These are phyloP conservation scores for Lithocarpus polystachyus DNA, from an alignment of 306 rosid genomes.

Conservation along the genomic window DNA sequence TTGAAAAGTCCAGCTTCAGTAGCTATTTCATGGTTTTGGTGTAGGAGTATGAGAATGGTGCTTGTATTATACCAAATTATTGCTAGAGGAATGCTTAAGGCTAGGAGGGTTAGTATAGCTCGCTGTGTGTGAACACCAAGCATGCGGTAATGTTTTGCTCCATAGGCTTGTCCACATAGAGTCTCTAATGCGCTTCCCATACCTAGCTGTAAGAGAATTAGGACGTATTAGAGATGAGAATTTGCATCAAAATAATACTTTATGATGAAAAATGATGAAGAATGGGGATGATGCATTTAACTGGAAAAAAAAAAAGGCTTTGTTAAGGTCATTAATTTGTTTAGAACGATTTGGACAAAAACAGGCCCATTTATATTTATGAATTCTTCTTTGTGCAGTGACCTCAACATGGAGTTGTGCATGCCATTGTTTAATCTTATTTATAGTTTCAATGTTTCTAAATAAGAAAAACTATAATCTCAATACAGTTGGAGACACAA, in stretches of 20 bases:
- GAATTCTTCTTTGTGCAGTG: no score
- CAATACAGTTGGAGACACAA: no score
- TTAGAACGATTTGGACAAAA: no score
- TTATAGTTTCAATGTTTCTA: no score
- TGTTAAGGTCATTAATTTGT: no score
- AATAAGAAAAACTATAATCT: no score
- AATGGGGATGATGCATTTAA: no score
- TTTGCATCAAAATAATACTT: not conserved
- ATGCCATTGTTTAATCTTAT: no score
- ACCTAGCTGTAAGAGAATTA: slow-evolving; percentile 36
- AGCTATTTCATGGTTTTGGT: slow-evolving; percentile 46
- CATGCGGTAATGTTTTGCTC: slow-evolving; percentile 50
- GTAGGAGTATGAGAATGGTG: slow-evolving; percentile 32
- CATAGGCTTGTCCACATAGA: slow-evolving; percentile 60
- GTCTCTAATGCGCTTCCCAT: slow-evolving; percentile 65
- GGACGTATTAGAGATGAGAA: not conserved
- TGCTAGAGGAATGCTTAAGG: slow-evolving; percentile 37
- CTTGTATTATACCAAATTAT: slow-evolving; percentile 41
- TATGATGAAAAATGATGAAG: no score
- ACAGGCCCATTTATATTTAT: no score
- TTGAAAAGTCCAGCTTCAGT: slow-evolving; percentile 38
- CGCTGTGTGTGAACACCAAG: slow-evolving; percentile 53
- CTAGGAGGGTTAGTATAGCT: slow-evolving; percentile 44
- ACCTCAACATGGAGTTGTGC: no score
- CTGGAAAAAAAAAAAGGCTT: no score